A percentile compares a stretch with the other conserved stretches of the same genome.
Evolutionary conservation across 1,284 basidiomycete genomes (phyloP).

Genomic region (Phellopilus nigrolimitatus): DNA sequence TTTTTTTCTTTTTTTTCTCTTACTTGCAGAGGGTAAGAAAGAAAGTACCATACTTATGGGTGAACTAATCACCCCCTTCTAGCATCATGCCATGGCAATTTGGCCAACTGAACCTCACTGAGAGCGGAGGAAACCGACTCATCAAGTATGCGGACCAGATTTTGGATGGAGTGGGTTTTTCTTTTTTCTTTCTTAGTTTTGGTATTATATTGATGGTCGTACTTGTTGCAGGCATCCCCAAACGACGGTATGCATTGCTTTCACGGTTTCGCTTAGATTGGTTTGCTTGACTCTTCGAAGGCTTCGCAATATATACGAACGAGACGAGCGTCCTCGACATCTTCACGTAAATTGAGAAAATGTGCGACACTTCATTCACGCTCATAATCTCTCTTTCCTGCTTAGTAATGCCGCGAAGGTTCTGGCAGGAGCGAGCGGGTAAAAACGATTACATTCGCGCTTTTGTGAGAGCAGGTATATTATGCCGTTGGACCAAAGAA

Average conservation of each 20-base stretch:
- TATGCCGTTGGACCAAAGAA: too few relatives aligned
- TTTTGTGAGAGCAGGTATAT: not conserved
- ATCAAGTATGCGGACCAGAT: slow-evolving; percentile 53
- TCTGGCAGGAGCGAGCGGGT: slow-evolving; percentile 2
- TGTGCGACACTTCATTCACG: slow-evolving; percentile 1
- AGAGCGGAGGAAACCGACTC: slow-evolving; percentile 46
- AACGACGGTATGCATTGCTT: slow-evolving; percentile 41
- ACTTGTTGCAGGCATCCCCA: slow-evolving; percentile 39
- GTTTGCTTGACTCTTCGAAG: slow-evolving; percentile 23
- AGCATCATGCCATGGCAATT: slow-evolving; percentile 61
- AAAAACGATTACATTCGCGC: not conserved
- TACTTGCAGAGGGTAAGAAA: slow-evolving; percentile 11
- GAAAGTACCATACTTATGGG: not conserved
- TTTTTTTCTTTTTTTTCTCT: too few relatives aligned
- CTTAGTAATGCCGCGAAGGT: slow-evolving; percentile 12
- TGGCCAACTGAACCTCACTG: slow-evolving; percentile 43
- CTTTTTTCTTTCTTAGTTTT: not conserved
- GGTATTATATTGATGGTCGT: slow-evolving; percentile 9
- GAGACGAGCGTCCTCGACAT: slow-evolving; percentile 48
- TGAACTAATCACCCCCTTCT: slow-evolving; percentile 3
- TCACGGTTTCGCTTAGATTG: not conserved
- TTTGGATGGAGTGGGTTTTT: slow-evolving; percentile 36
- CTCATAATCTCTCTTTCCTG: not conserved
- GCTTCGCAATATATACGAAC: slow-evolving; percentile 45
- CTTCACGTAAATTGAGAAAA: slow-evolving; percentile 49